Evolutionary conservation across 2,329 filamentous ascomycete species (phyloP), one percentile per base, ranked within the genome.

Genomic region (Colletotrichum siamense): DNA sequence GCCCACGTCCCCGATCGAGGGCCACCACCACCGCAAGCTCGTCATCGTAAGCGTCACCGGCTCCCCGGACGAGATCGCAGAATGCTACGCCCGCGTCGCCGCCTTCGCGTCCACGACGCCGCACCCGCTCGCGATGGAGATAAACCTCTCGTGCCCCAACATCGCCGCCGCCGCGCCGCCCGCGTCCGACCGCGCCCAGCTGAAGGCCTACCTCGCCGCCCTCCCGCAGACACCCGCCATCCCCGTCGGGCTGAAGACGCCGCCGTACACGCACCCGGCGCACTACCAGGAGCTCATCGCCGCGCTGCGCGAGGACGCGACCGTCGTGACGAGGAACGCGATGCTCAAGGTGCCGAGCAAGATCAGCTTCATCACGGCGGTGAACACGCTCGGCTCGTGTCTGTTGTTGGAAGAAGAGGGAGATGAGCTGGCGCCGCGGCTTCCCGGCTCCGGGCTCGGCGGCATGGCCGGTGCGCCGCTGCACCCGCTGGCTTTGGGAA

Each of bases 131-230:
- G 92, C 92, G 22, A 91, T 96, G 87, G 95, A 96, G 83, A 87
- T 96, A 80, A 96, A 96, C 81, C 90, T 96, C 34, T 94, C 91
- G 36, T 96, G 95, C 79, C 95, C 95, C 0, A 96, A 96, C 80
- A 96, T 96, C 66, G 88, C 90, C 0, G 86, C 86, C 22, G 89
- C 90, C 63, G 92, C 94, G 1, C 95, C 95, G 1, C 94, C 94
- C 8, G 94, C 94, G 0, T 96, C 96, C 82, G 88, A 90, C 9
- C 83, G 86, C 0, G 78, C 79, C 0, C 85, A 88, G 0, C 82
- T 96, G 4, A 78, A 82, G 0, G 83, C 84, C 7, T 95, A 95
- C 77, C 84, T 96, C 3, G 78, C 79, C 2, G 84, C 85, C 0
- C 83, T 94, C 1, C 83, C 86, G 0, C 55, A 77, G 0, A 77